Conservation (phyloP, 78 protist species). For the Reticulomyxa filosa region DNA sequence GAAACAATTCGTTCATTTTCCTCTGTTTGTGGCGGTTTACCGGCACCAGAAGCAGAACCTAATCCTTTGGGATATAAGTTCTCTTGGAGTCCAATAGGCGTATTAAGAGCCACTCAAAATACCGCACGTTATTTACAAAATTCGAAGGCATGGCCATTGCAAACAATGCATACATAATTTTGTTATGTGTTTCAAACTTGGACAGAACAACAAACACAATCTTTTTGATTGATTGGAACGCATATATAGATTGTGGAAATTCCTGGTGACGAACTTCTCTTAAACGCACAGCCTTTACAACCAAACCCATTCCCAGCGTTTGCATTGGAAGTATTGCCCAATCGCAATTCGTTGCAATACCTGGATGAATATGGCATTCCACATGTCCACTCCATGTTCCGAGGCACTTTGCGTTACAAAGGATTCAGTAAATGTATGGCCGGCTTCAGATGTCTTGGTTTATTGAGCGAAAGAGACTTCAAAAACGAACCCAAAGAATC, state of each 20-base stretch:
- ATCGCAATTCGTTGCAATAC: constrained; percentile 38
- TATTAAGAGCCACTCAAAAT: constrained; percentile 33
- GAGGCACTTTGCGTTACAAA: constrained; percentile 49
- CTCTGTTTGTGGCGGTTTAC: constrained; percentile 50
- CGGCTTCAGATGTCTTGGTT: constrained; percentile 7
- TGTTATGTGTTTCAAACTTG: too few species aligned
- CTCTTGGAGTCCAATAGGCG: constrained; percentile 50
- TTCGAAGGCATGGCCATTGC: too few species aligned
- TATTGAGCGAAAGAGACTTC: constrained; percentile 3
- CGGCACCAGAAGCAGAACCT: constrained; percentile 33
- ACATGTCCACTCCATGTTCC: constrained; percentile 21
- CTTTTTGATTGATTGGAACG: too few species aligned
- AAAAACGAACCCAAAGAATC: too few species aligned
- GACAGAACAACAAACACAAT: too few species aligned
- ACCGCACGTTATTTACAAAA: constrained; percentile 19
- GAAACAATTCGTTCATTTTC: constrained; percentile 27
- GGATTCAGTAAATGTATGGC: constrained; percentile 13
- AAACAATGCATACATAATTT: too few species aligned
- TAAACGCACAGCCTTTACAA: too few species aligned
- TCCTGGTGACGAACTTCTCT: too few species aligned
- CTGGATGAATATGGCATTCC: constrained; percentile 25
- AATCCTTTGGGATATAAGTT: constrained; percentile 57
- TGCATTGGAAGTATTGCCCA: constrained; percentile 40
- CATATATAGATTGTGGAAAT: too few species aligned
- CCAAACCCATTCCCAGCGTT: too few species aligned